Base-by-base conservation (phyloP, 139 green algal species). In the Edaphochlamys debaryana region DNA sequence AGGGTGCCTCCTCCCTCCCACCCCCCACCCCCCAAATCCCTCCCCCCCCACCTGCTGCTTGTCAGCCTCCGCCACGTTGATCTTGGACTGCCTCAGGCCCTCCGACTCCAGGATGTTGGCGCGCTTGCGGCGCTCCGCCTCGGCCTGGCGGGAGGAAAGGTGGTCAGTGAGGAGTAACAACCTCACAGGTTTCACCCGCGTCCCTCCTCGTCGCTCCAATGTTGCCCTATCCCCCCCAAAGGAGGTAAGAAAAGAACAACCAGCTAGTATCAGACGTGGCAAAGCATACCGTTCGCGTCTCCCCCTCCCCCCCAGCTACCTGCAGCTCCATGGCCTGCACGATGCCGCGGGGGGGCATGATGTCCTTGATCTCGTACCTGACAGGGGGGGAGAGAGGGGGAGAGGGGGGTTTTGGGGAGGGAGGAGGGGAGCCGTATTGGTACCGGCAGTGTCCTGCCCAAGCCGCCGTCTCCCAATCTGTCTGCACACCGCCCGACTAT, bases 71-170 rank as follows among this genome's bases (percentile, higher is more conserved):
- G 97, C 96, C 52, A 96, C 90, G 82, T 99, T 99, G 88, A 99
- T 99, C 77, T 95, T 95, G 67, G 88, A 89, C 89, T 99, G 95
- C 34, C 91, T 75, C 69, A 94, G 62, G 8, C 96, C 96, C 92
- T 98, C 96, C 9, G 84, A 93, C 89, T 98, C 93, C 22, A 96
- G 78, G 52, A 98, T 91, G 79, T 89, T 87, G 2, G 97, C 97
- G 23, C 97, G 92, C 89, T 99, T 98, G 58, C 94, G 92, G 1
- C 97, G 89, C 92, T 99, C 97, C 30, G 97, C 97, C 90, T 99
- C 97, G 1, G 97, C 97, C 89, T 95, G 96, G 60, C 97, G 13
- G 45, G 11, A 54, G 45, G 45, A 54, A 54, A 54, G 45, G 45
- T 54, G 45, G 9, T 13, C 9, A 13, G 45, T 54, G 45, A 54